Evolutionary conservation across 371 early-diverging fungal species (phyloP).

Genomic region (Cokeromyces recurvatus): DNA sequence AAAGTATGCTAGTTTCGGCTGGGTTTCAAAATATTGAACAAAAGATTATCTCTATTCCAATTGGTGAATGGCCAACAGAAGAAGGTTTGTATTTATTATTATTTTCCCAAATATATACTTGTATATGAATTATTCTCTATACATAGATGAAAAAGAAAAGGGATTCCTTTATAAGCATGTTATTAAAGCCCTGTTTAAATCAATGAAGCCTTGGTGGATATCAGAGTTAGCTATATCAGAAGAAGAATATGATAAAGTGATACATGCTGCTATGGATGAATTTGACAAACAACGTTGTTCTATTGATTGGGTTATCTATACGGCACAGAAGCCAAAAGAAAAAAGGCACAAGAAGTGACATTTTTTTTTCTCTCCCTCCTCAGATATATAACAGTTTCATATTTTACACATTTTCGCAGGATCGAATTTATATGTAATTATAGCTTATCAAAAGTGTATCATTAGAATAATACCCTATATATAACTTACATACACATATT

Average conservation of each 20-base stretch:
- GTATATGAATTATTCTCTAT: no score
- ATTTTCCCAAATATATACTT: neutral
- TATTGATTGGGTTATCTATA: constrained; percentile 17
- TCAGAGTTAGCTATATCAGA: constrained; percentile 23
- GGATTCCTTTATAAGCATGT: constrained; percentile 41
- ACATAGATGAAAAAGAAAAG: constrained; percentile 32
- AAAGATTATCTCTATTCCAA: constrained; percentile 26
- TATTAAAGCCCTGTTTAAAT: constrained; percentile 30
- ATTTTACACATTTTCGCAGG: neutral
- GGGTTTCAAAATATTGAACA: constrained; percentile 28
- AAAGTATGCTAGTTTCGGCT: constrained; percentile 1
- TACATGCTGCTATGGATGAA: constrained; percentile 18
- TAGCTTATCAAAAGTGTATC: no score
- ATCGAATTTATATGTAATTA: neutral
- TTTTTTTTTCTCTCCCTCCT: no score
- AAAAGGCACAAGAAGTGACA: neutral
- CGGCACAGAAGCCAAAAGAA: constrained; percentile 16
- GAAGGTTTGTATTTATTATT: constrained; percentile 16
- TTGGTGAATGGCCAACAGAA: constrained; percentile 45
- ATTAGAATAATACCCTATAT: no score
- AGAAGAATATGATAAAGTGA: constrained; percentile 20
- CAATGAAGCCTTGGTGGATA: constrained; percentile 42
- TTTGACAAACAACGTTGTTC: constrained; percentile 15
- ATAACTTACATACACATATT: no score
- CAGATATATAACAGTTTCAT: no score